These are phyloP conservation scores for Cadophora luteo-olivacea DNA, from an alignment of 2,329 filamentous ascomycete species.

Conservation along the genomic window DNA sequence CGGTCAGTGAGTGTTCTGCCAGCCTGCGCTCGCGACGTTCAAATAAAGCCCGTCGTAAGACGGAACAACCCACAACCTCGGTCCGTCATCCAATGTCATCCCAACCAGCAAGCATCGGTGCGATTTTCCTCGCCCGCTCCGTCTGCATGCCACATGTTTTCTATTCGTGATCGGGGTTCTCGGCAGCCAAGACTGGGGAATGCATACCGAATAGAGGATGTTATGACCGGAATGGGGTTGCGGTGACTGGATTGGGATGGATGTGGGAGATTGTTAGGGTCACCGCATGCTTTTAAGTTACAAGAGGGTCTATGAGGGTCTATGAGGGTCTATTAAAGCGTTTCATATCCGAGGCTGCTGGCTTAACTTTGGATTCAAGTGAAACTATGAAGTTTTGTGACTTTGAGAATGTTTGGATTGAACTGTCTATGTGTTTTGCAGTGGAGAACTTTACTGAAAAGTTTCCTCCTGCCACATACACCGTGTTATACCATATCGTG, in stretches of 20 bases:
- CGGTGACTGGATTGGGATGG: background rate
- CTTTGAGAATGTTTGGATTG: no score
- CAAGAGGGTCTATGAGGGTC: background rate
- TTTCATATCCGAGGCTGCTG: background rate
- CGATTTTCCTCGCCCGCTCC: background rate
- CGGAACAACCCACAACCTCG: constrained; percentile 6
- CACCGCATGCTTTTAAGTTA: background rate
- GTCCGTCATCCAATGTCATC: background rate
- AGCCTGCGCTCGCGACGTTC: background rate
- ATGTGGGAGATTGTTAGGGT: background rate
- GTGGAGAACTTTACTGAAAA: no score
- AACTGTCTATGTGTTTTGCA: no score
- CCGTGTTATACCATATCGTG: no score
- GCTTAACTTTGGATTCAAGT: no score
- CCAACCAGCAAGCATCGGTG: no score
- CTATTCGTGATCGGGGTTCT: background rate
- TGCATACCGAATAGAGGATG: background rate
- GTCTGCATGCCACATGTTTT: no score
- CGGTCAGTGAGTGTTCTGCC: background rate
- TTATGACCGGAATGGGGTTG: background rate
- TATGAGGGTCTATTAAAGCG: no score
- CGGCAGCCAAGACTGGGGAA: background rate
- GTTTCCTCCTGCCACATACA: no score
- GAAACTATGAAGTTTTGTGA: no score
- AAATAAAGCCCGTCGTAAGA: background rate